These are phyloP conservation scores for Blastocrithidia nonstop DNA, from an alignment of 208 protist species.

Conservation along the genomic window DNA sequence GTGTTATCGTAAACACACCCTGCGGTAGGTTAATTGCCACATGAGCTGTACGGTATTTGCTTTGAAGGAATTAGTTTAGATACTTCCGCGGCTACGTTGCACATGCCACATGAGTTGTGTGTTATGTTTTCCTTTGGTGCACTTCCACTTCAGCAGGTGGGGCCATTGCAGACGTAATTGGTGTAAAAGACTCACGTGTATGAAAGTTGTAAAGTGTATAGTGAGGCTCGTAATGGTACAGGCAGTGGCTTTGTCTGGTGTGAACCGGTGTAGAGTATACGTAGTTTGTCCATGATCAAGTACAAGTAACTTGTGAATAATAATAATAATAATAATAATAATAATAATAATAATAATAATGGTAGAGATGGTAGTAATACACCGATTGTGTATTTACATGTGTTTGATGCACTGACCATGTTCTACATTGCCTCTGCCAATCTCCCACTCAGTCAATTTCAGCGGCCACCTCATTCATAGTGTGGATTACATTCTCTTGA, in stretches of 20 bases:
- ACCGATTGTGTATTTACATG: slow-evolving; percentile 53
- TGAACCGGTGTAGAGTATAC: slow-evolving; percentile 43
- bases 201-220: slow-evolving; percentile 45
- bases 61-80: slow-evolving; percentile 80
- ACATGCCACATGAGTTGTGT: slow-evolving; percentile 50
- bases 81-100: slow-evolving; percentile 8
- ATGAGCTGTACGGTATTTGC: slow-evolving; percentile 58
- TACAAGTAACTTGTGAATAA: slow-evolving; percentile 28
- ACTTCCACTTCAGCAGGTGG: slow-evolving; percentile 62
- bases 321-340: no score
- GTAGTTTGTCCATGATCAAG: slow-evolving; percentile 29
- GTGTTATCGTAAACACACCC: slow-evolving; percentile 31
- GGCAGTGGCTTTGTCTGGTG: slow-evolving; percentile 66
- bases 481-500: slow-evolving; percentile 45
- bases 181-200: slow-evolving; percentile 34
- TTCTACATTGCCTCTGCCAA: slow-evolving; percentile 67
- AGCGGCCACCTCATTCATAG: slow-evolving; percentile 43
- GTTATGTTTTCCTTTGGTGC: slow-evolving; percentile 78
- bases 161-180: slow-evolving; percentile 24
- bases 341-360: no score
- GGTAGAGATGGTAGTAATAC: background rate
- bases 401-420: slow-evolving; percentile 80
- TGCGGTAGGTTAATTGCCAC: slow-evolving; percentile 14
- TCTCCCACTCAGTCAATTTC: slow-evolving; percentile 48
- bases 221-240: slow-evolving; percentile 3